Conservation (phyloP, 139 green algal genomes). For the Edaphochlamys debaryana region DNA sequence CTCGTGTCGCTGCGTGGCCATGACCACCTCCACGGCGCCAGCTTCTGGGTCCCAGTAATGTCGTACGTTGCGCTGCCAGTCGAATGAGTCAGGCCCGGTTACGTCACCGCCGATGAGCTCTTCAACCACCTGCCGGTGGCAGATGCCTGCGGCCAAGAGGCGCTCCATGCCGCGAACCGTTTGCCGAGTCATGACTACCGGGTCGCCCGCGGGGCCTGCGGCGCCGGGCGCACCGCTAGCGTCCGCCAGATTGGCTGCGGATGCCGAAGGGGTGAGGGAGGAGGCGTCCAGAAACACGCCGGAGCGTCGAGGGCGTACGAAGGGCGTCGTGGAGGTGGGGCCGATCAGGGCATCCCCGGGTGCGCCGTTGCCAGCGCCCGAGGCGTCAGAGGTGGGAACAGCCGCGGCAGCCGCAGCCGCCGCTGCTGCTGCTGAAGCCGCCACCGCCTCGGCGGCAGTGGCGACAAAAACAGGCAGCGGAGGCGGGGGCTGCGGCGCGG, state of each 20-base stretch:
- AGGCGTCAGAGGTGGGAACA: too few relatives aligned
- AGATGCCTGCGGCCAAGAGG: conserved; percentile 47
- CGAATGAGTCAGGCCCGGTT: conserved; percentile 33
- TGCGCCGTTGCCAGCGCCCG: neutral
- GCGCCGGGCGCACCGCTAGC: neutral
- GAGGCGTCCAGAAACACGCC: neutral
- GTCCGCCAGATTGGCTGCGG: too few relatives aligned
- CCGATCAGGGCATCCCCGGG: neutral
- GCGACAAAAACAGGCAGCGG: too few relatives aligned
- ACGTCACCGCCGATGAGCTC: conserved; percentile 39
- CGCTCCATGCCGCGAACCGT: conserved; percentile 45
- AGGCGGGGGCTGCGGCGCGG: too few relatives aligned
- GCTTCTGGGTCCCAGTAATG: conserved; percentile 54
- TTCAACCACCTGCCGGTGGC: conserved; percentile 52
- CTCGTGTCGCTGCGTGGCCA: conserved; percentile 41
- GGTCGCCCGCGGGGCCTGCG: neutral
- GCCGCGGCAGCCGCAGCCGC: neutral
- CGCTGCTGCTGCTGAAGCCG: neutral
- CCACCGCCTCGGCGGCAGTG: neutral
- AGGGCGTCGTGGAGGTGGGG: neutral
- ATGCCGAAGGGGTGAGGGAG: neutral
- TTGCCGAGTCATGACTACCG: neutral
- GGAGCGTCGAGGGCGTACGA: conserved; percentile 3
- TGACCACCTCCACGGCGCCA: conserved; percentile 38
- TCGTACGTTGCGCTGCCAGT: conserved; percentile 52